phyloP scores from a whole-genome alignment of 768 basidiomycete genomes.

The Suillus luteus region DNA sequence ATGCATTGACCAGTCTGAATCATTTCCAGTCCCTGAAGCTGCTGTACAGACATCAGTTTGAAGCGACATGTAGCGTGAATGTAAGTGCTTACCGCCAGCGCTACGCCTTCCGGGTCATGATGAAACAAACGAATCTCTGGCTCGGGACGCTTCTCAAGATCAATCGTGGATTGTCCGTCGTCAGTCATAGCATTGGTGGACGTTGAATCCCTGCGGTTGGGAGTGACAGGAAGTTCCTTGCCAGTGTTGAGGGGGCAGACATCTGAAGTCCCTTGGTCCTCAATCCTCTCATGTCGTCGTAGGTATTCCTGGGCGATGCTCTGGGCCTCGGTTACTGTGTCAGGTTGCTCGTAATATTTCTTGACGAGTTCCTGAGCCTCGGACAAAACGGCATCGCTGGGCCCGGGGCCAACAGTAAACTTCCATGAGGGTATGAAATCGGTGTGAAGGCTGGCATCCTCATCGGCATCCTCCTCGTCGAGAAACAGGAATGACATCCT shows the following conservation, averaged over 20 bases:
- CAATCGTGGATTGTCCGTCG: slow-evolving; percentile 24
- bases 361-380: slow-evolving; percentile 10
- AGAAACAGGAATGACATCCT: slow-evolving; percentile 10
- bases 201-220: slow-evolving; percentile 30
- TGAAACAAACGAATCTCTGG: slow-evolving; percentile 37
- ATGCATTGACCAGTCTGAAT: slow-evolving; percentile 28
- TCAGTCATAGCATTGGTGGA: slow-evolving; percentile 22
- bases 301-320: slow-evolving; percentile 13
- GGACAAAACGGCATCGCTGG: slow-evolving; percentile 4
- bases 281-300: slow-evolving; percentile 5
- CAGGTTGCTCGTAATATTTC: slow-evolving; percentile 6
- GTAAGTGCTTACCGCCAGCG: slow-evolving; percentile 39
- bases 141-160: slow-evolving; percentile 35
- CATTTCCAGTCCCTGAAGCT: slow-evolving; percentile 29
- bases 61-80: slow-evolving; percentile 9
- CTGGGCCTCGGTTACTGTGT: slow-evolving; percentile 25
- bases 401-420: slow-evolving; percentile 4
- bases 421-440: slow-evolving; percentile 19
- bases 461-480: slow-evolving; percentile 15
- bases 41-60: slow-evolving; percentile 16
- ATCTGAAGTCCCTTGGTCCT: slow-evolving; percentile 1
- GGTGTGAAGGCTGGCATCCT: slow-evolving; percentile 6
- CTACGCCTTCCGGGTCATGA: slow-evolving; percentile 39
- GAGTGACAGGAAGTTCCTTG: slow-evolving; percentile 22
- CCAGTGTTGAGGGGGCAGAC: slow-evolving; percentile 4